A percentile compares a stretch with the other conserved stretches of the same genome.
phyloP scores from a whole-genome alignment of 768 basidiomycete genomes.

The Boletus reticulatus region DNA sequence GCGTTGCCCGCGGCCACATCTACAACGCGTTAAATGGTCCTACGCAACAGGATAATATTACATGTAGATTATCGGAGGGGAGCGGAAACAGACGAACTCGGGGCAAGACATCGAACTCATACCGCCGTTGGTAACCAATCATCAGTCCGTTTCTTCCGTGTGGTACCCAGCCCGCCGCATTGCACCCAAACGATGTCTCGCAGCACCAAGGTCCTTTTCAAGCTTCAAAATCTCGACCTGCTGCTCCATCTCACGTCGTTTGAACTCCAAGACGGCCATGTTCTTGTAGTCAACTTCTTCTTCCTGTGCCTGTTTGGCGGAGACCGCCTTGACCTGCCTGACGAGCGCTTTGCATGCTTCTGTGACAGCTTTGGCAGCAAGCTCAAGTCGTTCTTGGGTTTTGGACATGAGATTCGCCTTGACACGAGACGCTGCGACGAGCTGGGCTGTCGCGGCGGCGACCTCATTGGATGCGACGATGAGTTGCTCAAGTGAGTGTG shows the following conservation, averaged over 20 bases:
- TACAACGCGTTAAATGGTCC: neutral
- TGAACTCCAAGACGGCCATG: slow-evolving; percentile 95
- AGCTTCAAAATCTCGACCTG: slow-evolving; percentile 97
- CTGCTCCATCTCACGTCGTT: slow-evolving; percentile 97
- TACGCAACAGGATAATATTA: slow-evolving; percentile 18
- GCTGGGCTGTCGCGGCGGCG: slow-evolving; percentile 93
- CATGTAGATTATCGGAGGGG: slow-evolving; percentile 24
- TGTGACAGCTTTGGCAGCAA: slow-evolving; percentile 96
- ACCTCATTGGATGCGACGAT: slow-evolving; percentile 99
- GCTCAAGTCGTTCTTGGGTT: slow-evolving; percentile 93
- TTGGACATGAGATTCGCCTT: slow-evolving; percentile 99
- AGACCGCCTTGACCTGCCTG: slow-evolving; percentile 92
- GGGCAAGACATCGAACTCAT: neutral
- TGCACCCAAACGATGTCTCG: slow-evolving; percentile 74
- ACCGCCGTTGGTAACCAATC: neutral
- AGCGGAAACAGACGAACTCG: slow-evolving; percentile 4
- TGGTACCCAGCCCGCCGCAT: slow-evolving; percentile 92
- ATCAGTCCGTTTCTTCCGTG: slow-evolving; percentile 75
- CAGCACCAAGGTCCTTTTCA: slow-evolving; percentile 92
- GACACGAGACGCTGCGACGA: slow-evolving; percentile 97
- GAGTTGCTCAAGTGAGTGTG: slow-evolving; percentile 96
- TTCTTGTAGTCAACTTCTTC: slow-evolving; percentile 85
- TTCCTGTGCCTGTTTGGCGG: slow-evolving; percentile 74
- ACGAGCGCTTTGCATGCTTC: slow-evolving; percentile 97
- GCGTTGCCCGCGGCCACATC: too few species aligned